phyloP scores from a whole-genome alignment of 345 rosid genomes.

The Orychophragmus violaceus region DNA sequence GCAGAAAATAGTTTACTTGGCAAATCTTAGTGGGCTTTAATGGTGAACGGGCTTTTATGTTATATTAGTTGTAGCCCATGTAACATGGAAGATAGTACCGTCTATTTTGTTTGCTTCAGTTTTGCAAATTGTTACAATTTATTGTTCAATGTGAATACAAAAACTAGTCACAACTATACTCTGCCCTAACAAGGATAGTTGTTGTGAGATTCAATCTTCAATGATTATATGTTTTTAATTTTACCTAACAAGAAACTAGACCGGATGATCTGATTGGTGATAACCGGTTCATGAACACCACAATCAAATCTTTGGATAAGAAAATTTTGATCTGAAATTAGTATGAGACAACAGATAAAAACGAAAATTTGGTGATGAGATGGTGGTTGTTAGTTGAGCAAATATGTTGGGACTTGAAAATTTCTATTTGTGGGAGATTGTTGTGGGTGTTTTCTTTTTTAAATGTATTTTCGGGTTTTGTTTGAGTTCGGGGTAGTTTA shows the following conservation, averaged over 20 bases:
- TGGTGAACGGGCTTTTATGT: not conserved
- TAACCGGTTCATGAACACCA: not conserved
- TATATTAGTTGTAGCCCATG: not conserved
- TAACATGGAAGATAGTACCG: not conserved
- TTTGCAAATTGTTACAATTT: not conserved
- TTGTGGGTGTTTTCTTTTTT: too few relatives aligned
- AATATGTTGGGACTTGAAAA: slow-evolving; percentile 10
- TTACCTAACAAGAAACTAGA: not conserved
- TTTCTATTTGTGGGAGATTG: too few relatives aligned
- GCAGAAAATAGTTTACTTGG: too few relatives aligned
- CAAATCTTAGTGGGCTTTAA: not conserved
- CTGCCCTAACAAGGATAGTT: not conserved
- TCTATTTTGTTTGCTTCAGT: not conserved
- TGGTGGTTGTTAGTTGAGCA: slow-evolving; percentile 27
- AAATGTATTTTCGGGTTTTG: too few relatives aligned
- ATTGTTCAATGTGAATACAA: not conserved
- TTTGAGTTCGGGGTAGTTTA: too few relatives aligned
- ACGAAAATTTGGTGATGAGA: slow-evolving; percentile 21
- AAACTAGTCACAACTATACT: not conserved
- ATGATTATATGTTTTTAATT: not conserved
- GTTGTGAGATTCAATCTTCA: not conserved
- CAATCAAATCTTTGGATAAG: too few relatives aligned
- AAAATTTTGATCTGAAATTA: too few relatives aligned
- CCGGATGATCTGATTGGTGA: not conserved
- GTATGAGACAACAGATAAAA: too few relatives aligned